Evolutionary conservation across 768 basidiomycete genomes (phyloP), one percentile per base, ranked within the genome.

Genomic region (Astraeus odoratus): DNA sequence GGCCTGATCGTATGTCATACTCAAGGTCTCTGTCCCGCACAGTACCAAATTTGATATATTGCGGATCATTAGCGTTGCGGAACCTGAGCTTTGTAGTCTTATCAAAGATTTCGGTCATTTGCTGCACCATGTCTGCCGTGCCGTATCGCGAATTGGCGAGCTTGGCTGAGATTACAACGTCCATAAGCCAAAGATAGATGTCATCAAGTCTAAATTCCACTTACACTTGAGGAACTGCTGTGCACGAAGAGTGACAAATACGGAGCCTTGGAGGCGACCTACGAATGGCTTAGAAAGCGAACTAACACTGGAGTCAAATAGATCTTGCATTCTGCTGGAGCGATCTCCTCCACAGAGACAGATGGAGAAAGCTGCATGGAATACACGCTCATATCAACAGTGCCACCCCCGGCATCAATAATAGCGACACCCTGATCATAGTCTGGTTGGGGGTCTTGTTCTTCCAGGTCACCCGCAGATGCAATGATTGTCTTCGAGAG

Each of bases 391-490:
- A 69, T 20, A 42, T 69, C 69, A 13, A 67, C 48, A 5, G 64
- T 71, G 3, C 63, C 63, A 0, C 71, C 68, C 6, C 75, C 76
- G 8, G 71, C 73, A 54, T 77, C 76, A 13, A 76, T 63, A 5
- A 77, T 55, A 16, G 74, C 57, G 4, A 75, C 49, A 0, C 65
- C 65, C 22, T 62, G 47, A 1, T n/a, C n/a, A n/a, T 60, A 59
- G 1, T 58, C 73, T 66, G 50, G 23, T n/a, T 43, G 29, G 7
- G 43, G 47, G 1, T 7, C 43, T 3, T 52, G 41, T 0, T 48
- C 46, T 9, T 39, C 37, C 12, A 8, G 10, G 4, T 38, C 40
- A n/a, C 22, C 49, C 2, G 51, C 8, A 15, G 33, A 43, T 3
- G 41, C 26, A 19, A 44, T 39, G 3, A 51, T 39, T 4, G 46